Evolutionary conservation across 2,329 filamentous ascomycete species (phyloP).

Genomic region (Plenodomus tracheiphilus): DNA sequence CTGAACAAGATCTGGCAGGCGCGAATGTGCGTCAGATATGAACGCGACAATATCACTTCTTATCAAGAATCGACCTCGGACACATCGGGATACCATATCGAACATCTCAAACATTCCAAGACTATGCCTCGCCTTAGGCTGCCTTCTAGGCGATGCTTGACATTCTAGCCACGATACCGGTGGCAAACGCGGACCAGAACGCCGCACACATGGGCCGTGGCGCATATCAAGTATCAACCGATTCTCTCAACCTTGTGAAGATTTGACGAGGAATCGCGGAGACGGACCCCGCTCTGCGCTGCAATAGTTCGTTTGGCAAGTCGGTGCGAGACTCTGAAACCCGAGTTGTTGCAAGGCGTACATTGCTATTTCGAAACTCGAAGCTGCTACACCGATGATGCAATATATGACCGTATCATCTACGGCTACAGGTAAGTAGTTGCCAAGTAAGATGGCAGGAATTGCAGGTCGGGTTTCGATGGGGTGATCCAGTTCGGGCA

Average conservation of each 20-base stretch:
- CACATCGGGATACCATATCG: not conserved
- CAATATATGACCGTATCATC: not conserved
- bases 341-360: not conserved
- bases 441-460: no score
- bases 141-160: slow-evolving; percentile 18
- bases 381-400: not conserved
- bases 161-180: slow-evolving; percentile 17
- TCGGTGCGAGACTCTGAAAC: not conserved
- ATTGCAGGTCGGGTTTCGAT: no score
- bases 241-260: not conserved
- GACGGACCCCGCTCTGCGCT: not conserved
- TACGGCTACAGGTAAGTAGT: not conserved
- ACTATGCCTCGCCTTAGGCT: slow-evolving; percentile 22
- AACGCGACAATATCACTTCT: not conserved
- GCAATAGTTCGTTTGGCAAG: not conserved
- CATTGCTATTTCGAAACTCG: not conserved
- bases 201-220: slow-evolving; percentile 11
- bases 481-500: no score
- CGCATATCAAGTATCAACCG: not conserved
- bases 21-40: not conserved
- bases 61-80: not conserved
- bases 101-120: slow-evolving; percentile 24
- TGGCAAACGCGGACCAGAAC: slow-evolving; percentile 16
- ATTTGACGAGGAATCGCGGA: not conserved
- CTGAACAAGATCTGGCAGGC: not conserved